Base-by-base conservation (phyloP, 2,329 filamentous ascomycete genomes). In the Penicillium brasilianum region DNA sequence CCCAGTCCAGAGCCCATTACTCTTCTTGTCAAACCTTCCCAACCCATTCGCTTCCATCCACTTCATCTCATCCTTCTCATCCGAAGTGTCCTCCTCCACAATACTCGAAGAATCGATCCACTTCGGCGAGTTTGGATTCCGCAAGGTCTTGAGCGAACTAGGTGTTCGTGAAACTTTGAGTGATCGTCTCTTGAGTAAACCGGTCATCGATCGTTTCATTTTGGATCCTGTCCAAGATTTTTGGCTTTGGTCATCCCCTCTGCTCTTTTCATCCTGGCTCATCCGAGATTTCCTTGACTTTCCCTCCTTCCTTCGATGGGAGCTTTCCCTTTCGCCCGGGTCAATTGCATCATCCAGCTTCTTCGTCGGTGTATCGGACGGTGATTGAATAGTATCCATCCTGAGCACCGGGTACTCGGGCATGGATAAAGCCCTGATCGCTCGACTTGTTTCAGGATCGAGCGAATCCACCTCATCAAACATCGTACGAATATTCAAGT, bases 381-480 rank as follows among this genome's bases (percentile, higher is more conserved):
- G 55, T 16, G 61, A 61, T n/a, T 59, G 50, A 9, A 58, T 59
- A 4, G 59, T 65, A 43, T 70, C 68, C 49, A 70, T 43, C 44
- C 61, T 67, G 1, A 65, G 51, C 13, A 70, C 37, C 1, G 68
- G 68, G 32, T 68, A 68, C n/a, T 65, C 66, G 4, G 58, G 57
- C 55, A 58, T 58, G 3, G 60, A 55, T 2, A 64, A 46, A 0
- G 60, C 57, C 22, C 43, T 57, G 2, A 51, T 30, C 2, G 63
- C 55, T 7, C 58, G 60, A 9, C 57, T 58, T 2, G 49, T 55
- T 2, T 55, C 57, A 1, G 55, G 36, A 43, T 66, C 61, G 3
- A 64, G 34, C 1, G 61, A 48, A 16, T 63, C 22, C n/a, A 43
- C 56, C 22, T 63, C 59, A 25, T 70, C 68, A 41, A 69, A 67